Conservation (phyloP, 768 basidiomycete genomes). For the Megacollybia marginata region DNA sequence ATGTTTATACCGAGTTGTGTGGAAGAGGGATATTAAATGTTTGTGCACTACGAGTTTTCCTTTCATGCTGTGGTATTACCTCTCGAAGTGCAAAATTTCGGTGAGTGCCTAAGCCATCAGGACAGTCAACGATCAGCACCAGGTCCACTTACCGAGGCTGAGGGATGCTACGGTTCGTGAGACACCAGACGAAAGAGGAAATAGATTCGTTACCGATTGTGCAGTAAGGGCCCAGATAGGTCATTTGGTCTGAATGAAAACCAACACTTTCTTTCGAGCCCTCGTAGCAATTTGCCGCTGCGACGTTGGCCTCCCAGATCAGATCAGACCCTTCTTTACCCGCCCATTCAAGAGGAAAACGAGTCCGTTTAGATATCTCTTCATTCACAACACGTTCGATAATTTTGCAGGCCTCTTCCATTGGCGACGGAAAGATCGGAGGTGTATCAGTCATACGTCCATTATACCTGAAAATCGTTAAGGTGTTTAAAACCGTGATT, state of each 20-base stretch:
- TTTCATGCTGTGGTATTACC: slow-evolving; percentile 61
- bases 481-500: not conserved
- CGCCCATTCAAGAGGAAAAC: slow-evolving; percentile 64
- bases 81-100: slow-evolving; percentile 71
- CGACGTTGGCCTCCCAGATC: slow-evolving; percentile 75
- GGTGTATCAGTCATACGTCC: slow-evolving; percentile 57
- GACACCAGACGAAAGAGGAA: not conserved
- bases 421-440: slow-evolving; percentile 46
- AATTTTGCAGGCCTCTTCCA: slow-evolving; percentile 75
- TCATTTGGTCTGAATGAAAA: slow-evolving; percentile 74
- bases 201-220: slow-evolving; percentile 40
- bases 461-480: slow-evolving; percentile 57
- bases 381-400: slow-evolving; percentile 66
- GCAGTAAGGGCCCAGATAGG: slow-evolving; percentile 76
- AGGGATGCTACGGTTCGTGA: slow-evolving; percentile 45
- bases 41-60: slow-evolving; percentile 46
- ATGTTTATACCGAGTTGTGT: slow-evolving; percentile 64
- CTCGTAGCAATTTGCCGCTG: slow-evolving; percentile 79
- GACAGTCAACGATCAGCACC: not conserved
- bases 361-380: slow-evolving; percentile 54
- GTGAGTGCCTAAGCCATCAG: slow-evolving; percentile 42
- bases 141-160: slow-evolving; percentile 51
- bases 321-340: slow-evolving; percentile 17
- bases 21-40: slow-evolving; percentile 72
- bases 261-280: slow-evolving; percentile 80